A percentile compares a stretch with the other conserved stretches of the same genome.
Conservation (phyloP, 495 filamentous ascomycete genomes). For the Friedmanniomyces simplex region DNA sequence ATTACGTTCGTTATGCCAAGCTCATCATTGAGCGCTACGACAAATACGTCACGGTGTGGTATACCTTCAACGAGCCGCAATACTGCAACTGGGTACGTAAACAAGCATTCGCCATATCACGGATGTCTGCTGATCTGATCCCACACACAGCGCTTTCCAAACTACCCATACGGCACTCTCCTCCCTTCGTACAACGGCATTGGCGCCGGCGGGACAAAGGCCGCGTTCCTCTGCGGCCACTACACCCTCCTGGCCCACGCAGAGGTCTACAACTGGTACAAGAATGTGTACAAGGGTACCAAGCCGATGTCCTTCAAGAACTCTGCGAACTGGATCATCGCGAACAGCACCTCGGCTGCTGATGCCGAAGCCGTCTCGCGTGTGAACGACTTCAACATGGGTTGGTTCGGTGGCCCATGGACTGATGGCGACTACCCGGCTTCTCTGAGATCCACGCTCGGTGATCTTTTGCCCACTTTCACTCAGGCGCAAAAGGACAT, state of each 20-base stretch:
- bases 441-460: conserved; percentile 18
- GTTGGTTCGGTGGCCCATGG: conserved; percentile 25
- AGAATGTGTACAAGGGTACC: conserved; percentile 26
- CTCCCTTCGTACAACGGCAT: conserved; percentile 10
- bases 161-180: conserved; percentile 8
- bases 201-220: background rate
- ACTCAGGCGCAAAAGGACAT: conserved; percentile 22
- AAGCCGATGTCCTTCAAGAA: conserved; percentile 30
- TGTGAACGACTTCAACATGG: conserved; percentile 26
- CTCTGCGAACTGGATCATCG: conserved; percentile 31
- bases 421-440: conserved; percentile 26
- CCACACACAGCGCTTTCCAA: background rate
- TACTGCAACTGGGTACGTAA: conserved; percentile 9
- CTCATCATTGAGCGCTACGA: conserved; percentile 21
- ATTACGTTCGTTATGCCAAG: conserved; percentile 23
- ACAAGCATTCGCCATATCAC: no score
- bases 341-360: conserved; percentile 18
- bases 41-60: conserved; percentile 24
- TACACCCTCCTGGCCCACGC: conserved; percentile 30
- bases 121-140: no score
- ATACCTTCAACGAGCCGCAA: conserved; percentile 35
- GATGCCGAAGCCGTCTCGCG: conserved; percentile 19
- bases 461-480: conserved; percentile 20
- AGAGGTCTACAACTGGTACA: conserved; percentile 29
- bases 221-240: conserved; percentile 26